A percentile compares a stretch with the other conserved stretches of the same genome.
These are phyloP conservation scores for Glonium stellatum DNA, from an alignment of 495 filamentous ascomycete genomes.

Conservation along the genomic window DNA sequence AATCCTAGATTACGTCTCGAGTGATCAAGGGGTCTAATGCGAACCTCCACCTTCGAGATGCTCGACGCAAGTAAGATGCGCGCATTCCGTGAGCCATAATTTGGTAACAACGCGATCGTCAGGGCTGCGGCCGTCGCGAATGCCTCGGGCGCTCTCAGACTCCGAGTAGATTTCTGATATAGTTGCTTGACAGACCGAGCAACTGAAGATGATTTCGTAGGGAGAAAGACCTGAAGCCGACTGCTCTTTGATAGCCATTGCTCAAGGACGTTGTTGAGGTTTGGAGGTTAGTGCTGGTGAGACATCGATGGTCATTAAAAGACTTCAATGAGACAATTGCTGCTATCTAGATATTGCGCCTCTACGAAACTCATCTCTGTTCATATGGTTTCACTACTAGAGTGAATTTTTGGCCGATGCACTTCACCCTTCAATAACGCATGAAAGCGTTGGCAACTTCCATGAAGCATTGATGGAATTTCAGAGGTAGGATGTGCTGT, in stretches of 20 bases:
- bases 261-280: neutral
- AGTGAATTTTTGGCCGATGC: too few relatives aligned
- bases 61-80: constrained; percentile 40
- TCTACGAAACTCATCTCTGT: too few relatives aligned
- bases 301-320: neutral
- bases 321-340: too few relatives aligned
- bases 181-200: constrained; percentile 38
- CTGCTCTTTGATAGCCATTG: constrained; percentile 3
- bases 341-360: too few relatives aligned
- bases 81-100: constrained; percentile 41
- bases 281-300: neutral
- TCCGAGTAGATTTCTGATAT: constrained; percentile 37
- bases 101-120: constrained; percentile 33
- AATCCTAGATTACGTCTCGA: neutral
- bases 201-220: constrained; percentile 40
- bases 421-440: too few relatives aligned
- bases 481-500: too few relatives aligned
- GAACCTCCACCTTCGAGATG: constrained; percentile 42
- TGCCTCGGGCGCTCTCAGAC: constrained; percentile 24
- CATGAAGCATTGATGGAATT: too few relatives aligned
- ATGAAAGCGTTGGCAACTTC: too few relatives aligned
- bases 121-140: constrained; percentile 31
- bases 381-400: too few relatives aligned
- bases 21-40: neutral
- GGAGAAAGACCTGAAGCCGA: constrained; percentile 9